Conservation (phyloP, 2,329 filamentous ascomycete genomes). For the Fusarium cyanostomum region DNA sequence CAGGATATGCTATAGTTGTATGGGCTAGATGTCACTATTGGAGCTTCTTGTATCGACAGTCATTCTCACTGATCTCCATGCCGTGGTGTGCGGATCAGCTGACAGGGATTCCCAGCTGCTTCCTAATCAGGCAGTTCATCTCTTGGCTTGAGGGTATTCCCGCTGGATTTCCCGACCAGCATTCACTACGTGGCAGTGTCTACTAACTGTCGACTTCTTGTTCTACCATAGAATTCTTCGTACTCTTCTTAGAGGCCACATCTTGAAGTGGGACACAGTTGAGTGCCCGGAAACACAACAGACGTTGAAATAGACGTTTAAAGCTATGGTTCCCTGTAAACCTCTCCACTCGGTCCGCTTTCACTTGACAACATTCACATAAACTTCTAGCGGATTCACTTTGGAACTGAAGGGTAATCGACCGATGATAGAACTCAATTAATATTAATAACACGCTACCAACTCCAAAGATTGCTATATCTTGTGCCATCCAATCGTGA, state of each 20-base stretch:
- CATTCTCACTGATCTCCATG: neutral
- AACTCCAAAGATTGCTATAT: conserved; percentile 24
- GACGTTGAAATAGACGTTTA: neutral
- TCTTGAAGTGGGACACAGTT: no score
- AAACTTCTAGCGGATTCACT: neutral
- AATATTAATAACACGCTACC: conserved; percentile 26
- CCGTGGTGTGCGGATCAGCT: neutral
- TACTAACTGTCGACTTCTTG: no score
- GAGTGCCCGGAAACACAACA: no score
- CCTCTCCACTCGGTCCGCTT: neutral
- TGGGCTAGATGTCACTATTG: neutral
- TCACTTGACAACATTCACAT: neutral
- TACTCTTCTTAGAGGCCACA: no score
- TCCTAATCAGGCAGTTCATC: conserved; percentile 8
- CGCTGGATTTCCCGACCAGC: neutral
- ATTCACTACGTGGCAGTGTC: neutral
- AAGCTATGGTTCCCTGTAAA: neutral
- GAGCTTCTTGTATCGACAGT: neutral
- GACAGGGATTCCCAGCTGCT: neutral
- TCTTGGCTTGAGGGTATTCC: neutral
- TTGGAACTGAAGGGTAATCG: neutral
- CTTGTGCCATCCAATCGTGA: conserved; percentile 19
- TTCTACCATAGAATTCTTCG: no score
- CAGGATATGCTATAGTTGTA: neutral
- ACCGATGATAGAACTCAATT: conserved; percentile 1